phyloP scores from a whole-genome alignment of 352 stramenopile genomes.

The Globisporangium paroecandrum region DNA sequence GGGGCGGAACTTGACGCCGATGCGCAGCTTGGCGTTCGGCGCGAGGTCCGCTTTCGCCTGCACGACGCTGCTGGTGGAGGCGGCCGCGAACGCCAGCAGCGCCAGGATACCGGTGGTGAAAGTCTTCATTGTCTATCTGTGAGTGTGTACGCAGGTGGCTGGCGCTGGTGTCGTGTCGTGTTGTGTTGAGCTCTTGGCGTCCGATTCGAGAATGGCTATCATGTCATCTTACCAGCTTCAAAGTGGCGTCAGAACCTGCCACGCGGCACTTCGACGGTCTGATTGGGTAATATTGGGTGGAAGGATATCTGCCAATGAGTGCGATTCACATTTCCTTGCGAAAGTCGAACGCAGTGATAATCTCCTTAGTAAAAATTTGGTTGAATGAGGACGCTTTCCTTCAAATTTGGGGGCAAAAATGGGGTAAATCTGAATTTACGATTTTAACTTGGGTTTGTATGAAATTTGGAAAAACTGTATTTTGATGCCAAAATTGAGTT shows the following conservation, averaged over 20 bases:
- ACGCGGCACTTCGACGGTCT: conserved; percentile 5
- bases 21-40: conserved; percentile 59
- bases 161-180: too few relatives aligned
- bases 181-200: conserved; percentile 7
- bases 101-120: conserved; percentile 17
- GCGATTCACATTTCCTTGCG: neutral
- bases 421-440: too few relatives aligned
- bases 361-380: too few relatives aligned
- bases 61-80: conserved; percentile 14
- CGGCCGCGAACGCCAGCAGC: conserved; percentile 33
- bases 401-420: too few relatives aligned
- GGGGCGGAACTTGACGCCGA: conserved; percentile 78
- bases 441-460: too few relatives aligned
- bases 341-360: neutral
- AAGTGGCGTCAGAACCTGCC: conserved; percentile 26
- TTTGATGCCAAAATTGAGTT: too few relatives aligned
- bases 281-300: conserved; percentile 41
- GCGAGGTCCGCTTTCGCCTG: conserved; percentile 73
- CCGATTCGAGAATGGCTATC: conserved; percentile 11
- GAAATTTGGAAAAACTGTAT: too few relatives aligned
- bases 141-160: neutral
- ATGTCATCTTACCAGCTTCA: conserved; percentile 1
- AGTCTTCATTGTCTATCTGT: conserved; percentile 44
- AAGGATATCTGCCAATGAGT: conserved; percentile 14
- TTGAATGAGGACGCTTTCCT: too few relatives aligned